A percentile compares a stretch with the other conserved stretches of the same genome.
These are phyloP conservation scores for Colletotrichum sp. DNA, from an alignment of 2,329 filamentous ascomycete genomes.

Conservation along the genomic window DNA sequence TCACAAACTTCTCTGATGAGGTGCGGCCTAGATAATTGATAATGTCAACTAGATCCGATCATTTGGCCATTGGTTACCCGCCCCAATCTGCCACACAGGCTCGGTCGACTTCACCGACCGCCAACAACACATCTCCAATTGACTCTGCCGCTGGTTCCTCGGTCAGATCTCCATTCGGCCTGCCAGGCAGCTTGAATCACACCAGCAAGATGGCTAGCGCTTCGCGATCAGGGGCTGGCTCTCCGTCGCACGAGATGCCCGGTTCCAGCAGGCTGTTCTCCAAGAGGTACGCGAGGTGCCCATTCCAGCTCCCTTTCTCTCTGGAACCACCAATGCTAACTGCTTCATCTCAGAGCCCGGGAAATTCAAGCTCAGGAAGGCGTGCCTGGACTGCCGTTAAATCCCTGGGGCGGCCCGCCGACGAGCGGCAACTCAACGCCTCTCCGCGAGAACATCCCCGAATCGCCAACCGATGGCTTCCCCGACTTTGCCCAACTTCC, in stretches of 20 bases:
- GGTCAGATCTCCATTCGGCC: constrained; percentile 75
- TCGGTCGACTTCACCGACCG: constrained; percentile 80
- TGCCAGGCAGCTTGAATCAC: constrained; percentile 66
- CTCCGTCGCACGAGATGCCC: constrained; percentile 89
- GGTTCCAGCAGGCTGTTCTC: constrained; percentile 80
- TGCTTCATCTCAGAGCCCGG: constrained; percentile 68
- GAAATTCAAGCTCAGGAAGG: constrained; percentile 98
- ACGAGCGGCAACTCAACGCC: constrained; percentile 97
- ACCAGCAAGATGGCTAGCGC: constrained; percentile 63
- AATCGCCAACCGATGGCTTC: constrained; percentile 95
- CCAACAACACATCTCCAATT: constrained; percentile 80
- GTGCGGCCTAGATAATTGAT: constrained; percentile 74
- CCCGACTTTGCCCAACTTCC: constrained; percentile 83
- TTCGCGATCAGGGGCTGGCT: constrained; percentile 85
- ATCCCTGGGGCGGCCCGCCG: constrained; percentile 92
- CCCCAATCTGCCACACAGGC: constrained; percentile 71
- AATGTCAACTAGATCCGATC: constrained; percentile 92
- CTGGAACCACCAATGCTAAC: constrained; percentile 10
- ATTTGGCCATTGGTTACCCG: constrained; percentile 84
- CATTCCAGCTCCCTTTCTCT: neutral
- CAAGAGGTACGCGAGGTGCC: constrained; percentile 74
- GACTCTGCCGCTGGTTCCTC: constrained; percentile 69
- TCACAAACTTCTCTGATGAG: constrained; percentile 42
- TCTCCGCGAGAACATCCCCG: constrained; percentile 94
- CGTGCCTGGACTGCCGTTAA: constrained; percentile 68